These are phyloP conservation scores for Alternaria consortialis DNA, from an alignment of 2,329 filamentous ascomycete species.

Conservation along the genomic window DNA sequence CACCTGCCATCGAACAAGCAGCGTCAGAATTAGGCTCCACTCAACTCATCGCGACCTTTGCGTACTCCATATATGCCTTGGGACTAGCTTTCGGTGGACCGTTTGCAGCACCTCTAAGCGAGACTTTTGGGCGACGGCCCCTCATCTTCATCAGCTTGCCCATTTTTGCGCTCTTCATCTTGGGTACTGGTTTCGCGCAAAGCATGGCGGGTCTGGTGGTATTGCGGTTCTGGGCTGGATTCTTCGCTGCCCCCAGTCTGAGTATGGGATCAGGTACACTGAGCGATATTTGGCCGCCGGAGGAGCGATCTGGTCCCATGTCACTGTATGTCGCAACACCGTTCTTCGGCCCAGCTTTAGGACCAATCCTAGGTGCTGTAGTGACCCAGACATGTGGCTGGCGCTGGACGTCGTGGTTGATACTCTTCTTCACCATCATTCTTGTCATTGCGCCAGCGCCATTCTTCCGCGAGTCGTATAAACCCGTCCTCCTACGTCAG, in stretches of 20 bases:
- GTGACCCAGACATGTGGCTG: conserved; percentile 50
- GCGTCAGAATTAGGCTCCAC: conserved; percentile 29
- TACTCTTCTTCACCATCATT: conserved; percentile 51
- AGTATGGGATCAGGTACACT: conserved; percentile 52
- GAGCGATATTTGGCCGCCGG: conserved; percentile 47
- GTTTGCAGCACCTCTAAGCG: conserved; percentile 77
- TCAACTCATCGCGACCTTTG: conserved; percentile 26
- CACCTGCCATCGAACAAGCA: conserved; percentile 18
- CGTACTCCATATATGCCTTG: conserved; percentile 34
- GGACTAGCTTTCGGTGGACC: conserved; percentile 74
- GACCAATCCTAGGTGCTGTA: conserved; percentile 54
- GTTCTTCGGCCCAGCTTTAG: conserved; percentile 47
- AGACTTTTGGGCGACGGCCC: conserved; percentile 72
- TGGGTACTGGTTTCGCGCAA: conserved; percentile 60
- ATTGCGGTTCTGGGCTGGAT: conserved; percentile 63
- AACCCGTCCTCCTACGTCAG: conserved; percentile 55
- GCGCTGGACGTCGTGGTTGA: conserved; percentile 53
- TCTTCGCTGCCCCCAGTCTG: conserved; percentile 42
- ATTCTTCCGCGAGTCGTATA: conserved; percentile 63
- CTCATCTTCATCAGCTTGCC: conserved; percentile 75
- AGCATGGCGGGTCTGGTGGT: conserved; percentile 75
- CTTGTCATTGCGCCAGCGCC: conserved; percentile 45
- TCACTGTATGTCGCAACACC: conserved; percentile 47
- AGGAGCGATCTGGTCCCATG: conserved; percentile 41
- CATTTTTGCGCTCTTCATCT: conserved; percentile 64